Percentiles rank a stretch among this genome's conserved stretches.
Evolutionary conservation across 2,329 filamentous ascomycete species (phyloP).

Genomic region (Cladosporium halotolerans): DNA sequence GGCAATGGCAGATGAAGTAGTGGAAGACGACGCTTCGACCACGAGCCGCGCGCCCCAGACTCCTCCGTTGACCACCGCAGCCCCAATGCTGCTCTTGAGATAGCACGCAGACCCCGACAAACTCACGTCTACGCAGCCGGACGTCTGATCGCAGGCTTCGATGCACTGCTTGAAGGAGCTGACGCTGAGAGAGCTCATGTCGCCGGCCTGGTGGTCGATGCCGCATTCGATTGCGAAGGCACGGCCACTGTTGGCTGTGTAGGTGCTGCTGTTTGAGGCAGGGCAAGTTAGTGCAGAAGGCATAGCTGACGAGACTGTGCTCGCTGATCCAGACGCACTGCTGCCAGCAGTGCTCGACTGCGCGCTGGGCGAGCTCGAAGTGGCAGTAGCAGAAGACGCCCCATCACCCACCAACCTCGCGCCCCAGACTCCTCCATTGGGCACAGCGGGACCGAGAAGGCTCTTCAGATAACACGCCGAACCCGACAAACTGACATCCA

Average conservation of each 20-base stretch:
- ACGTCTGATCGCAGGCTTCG: conserved; percentile 23
- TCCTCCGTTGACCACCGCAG: conserved; percentile 12
- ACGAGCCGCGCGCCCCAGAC: conserved; percentile 23
- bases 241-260: conserved; percentile 19
- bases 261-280: conserved; percentile 16
- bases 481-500: conserved; percentile 22
- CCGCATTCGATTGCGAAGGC: conserved; percentile 25
- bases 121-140: conserved; percentile 29
- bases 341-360: conserved; percentile 8
- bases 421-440: conserved; percentile 17
- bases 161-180: conserved; percentile 25
- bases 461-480: conserved; percentile 27
- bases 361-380: not conserved
- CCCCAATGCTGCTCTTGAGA: conserved; percentile 24
- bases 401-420: conserved; percentile 18
- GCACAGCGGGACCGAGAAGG: conserved; percentile 14
- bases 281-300: conserved; percentile 18
- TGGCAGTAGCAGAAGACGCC: not conserved
- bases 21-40: conserved; percentile 6
- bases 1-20: not conserved
- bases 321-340: conserved; percentile 7
- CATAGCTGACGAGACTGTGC: conserved; percentile 2
- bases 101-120: conserved; percentile 28
- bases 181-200: conserved; percentile 18
- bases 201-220: conserved; percentile 25